These are phyloP conservation scores for Parmelia sp. DNA, from an alignment of 495 filamentous ascomycete genomes.

Conservation along the genomic window DNA sequence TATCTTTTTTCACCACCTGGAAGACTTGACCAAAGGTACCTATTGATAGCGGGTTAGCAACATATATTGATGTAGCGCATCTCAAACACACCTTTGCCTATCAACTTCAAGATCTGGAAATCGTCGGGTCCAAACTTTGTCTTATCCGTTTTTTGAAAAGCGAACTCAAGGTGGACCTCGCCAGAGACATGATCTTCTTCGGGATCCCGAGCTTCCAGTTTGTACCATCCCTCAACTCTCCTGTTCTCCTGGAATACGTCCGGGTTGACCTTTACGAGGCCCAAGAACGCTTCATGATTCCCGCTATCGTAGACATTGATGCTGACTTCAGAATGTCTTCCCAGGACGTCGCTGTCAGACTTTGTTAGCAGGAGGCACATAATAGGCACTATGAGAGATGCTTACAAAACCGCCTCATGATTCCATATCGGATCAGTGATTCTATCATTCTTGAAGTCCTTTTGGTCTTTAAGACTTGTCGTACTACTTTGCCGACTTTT, in stretches of 20 bases:
- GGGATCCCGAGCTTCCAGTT: slow-evolving; percentile 59
- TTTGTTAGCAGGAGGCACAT: slow-evolving; percentile 4
- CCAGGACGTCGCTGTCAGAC: slow-evolving; percentile 77
- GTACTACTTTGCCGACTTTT: slow-evolving; percentile 90
- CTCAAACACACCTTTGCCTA: slow-evolving; percentile 66
- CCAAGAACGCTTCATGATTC: slow-evolving; percentile 82
- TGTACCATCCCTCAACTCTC: slow-evolving; percentile 77
- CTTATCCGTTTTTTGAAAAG: slow-evolving; percentile 83
- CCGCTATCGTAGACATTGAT: slow-evolving; percentile 88
- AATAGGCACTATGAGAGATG: slow-evolving; percentile 9
- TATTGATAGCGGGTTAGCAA: slow-evolving; percentile 22
- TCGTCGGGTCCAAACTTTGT: slow-evolving; percentile 94
- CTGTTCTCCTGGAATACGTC: slow-evolving; percentile 60
- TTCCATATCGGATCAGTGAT: slow-evolving; percentile 92
- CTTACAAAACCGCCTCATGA: slow-evolving; percentile 87
- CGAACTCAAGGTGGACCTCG: slow-evolving; percentile 82
- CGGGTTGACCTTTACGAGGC: slow-evolving; percentile 74
- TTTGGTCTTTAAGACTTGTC: slow-evolving; percentile 68
- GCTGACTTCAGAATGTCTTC: slow-evolving; percentile 84
- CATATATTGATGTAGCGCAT: background rate
- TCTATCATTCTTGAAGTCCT: slow-evolving; percentile 57
- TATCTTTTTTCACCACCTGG: slow-evolving; percentile 98
- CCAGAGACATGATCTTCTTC: slow-evolving; percentile 70
- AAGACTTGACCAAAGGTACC: slow-evolving; percentile 98
- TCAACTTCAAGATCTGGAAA: slow-evolving; percentile 90